These are phyloP conservation scores for Claviceps sorghi DNA, from an alignment of 2,329 filamentous ascomycete species.

Conservation along the genomic window DNA sequence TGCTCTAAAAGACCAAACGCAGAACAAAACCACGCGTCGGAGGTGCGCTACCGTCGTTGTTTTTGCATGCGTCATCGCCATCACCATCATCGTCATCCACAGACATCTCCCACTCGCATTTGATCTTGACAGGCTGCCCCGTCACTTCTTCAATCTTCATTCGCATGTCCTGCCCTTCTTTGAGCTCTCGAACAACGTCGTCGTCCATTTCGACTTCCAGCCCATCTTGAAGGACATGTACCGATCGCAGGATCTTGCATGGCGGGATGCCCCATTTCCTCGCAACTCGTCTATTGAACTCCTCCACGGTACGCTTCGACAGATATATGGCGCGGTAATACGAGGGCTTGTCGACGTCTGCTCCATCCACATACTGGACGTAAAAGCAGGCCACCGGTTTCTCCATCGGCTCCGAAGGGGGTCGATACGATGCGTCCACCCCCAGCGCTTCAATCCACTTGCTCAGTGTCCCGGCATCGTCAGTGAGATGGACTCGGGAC, in stretches of 20 bases:
- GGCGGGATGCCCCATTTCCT: conserved; percentile 71
- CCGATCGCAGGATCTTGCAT: conserved; percentile 51
- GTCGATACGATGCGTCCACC: conserved; percentile 73
- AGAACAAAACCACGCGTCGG: conserved; percentile 7
- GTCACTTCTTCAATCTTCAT: conserved; percentile 45
- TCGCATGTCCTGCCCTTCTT: conserved; percentile 85
- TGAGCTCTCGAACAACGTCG: conserved; percentile 68
- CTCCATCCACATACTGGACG: conserved; percentile 42
- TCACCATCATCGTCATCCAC: conserved; percentile 33
- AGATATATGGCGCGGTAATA: conserved; percentile 81
- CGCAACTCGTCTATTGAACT: conserved; percentile 59
- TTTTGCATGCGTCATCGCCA: conserved; percentile 17
- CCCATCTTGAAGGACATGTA: conserved; percentile 60
- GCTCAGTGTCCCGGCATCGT: conserved; percentile 50
- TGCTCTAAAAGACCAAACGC: conserved; percentile 8
- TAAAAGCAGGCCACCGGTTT: conserved; percentile 85
- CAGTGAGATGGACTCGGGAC: conserved; percentile 36
- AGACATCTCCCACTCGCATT: conserved; percentile 49
- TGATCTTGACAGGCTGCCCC: conserved; percentile 20
- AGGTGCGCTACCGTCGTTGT: conserved; percentile 8
- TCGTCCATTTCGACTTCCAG: conserved; percentile 81
- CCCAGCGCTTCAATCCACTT: conserved; percentile 86
- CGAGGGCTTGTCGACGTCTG: conserved; percentile 37
- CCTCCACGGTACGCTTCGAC: conserved; percentile 56
- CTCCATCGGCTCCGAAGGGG: conserved; percentile 54